Evolutionary conservation across 108 stramenopile species (phyloP).

Genomic region (Pseudonitzschia multiseries): DNA sequence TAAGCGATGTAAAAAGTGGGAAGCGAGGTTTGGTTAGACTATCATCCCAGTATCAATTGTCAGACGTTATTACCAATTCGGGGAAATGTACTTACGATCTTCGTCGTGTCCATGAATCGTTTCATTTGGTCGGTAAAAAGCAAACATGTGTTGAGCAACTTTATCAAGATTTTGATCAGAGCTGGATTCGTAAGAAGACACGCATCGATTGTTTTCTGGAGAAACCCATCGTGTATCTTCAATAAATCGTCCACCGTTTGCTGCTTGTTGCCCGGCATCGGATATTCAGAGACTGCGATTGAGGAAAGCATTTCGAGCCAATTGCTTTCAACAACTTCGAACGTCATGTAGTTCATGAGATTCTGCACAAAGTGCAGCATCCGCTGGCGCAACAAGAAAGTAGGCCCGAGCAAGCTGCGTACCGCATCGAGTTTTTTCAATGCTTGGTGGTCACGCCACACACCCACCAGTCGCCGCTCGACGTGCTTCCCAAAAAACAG

Average conservation of each 20-base stretch:
- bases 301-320: constrained; percentile 77
- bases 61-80: background rate
- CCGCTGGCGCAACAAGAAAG: constrained; percentile 86
- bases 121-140: constrained; percentile 86
- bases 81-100: constrained; percentile 44
- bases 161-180: constrained; percentile 68
- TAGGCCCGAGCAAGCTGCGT: constrained; percentile 69
- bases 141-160: constrained; percentile 81
- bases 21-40: too few relatives aligned
- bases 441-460: constrained; percentile 92
- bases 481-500: constrained; percentile 98
- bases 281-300: constrained; percentile 16
- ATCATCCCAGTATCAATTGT: too few relatives aligned
- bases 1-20: constrained; percentile 3
- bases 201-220: constrained; percentile 82
- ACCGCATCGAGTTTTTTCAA: constrained; percentile 81
- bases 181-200: constrained; percentile 90
- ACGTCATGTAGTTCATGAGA: constrained; percentile 95
- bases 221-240: constrained; percentile 82
- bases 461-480: constrained; percentile 87
- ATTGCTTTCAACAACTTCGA: constrained; percentile 95
- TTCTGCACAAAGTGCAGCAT: constrained; percentile 99
- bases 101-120: constrained; percentile 70
- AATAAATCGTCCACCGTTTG: constrained; percentile 90
- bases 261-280: background rate